Conservation (phyloP, 2,329 filamentous ascomycete species). For the Botryotinia narcissicola region DNA sequence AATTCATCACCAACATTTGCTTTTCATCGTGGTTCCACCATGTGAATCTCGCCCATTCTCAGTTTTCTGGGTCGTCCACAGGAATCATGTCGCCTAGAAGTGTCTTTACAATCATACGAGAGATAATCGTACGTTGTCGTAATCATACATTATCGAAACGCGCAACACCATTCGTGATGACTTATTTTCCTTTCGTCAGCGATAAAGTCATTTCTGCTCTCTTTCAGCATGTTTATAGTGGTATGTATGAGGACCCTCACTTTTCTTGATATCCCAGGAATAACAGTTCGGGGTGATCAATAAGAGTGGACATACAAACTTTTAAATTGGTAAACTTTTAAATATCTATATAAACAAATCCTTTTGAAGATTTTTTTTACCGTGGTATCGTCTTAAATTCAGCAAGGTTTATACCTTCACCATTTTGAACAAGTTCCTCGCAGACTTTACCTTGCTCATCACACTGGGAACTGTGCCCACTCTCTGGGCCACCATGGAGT, state of each 20-base stretch:
- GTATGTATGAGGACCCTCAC: background rate
- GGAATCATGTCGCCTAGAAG: background rate
- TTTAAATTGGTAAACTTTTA: background rate
- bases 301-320: background rate
- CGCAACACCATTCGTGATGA: background rate
- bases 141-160: background rate
- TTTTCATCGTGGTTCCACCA: background rate
- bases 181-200: background rate
- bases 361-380: background rate
- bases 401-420: background rate
- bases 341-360: background rate
- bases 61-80: background rate
- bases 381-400: background rate
- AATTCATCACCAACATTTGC: background rate
- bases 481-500: background rate
- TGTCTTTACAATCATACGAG: background rate
- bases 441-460: background rate
- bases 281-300: background rate
- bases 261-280: background rate
- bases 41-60: background rate
- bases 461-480: background rate
- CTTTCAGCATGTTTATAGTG: background rate
- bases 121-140: background rate
- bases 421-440: background rate
- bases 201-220: background rate